A percentile compares a stretch with the other conserved stretches of the same genome.
phyloP scores from a whole-genome alignment of 1,139 yeast species.

The Scheffersomyces parashehatae region DNA sequence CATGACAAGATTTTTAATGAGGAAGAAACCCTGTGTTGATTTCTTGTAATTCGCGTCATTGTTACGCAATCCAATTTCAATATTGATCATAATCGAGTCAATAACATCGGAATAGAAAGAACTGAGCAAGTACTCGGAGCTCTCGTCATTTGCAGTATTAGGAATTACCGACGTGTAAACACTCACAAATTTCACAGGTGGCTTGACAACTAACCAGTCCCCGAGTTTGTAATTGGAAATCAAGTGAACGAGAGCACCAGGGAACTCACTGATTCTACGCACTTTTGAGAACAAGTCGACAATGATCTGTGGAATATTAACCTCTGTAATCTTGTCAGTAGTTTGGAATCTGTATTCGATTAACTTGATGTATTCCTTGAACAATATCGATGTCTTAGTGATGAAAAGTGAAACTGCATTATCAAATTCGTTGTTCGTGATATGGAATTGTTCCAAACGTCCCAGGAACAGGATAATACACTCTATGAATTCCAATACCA shows the following conservation, averaged over 20 bases:
- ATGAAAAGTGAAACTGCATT: constrained; percentile 9
- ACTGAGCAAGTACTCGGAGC: constrained; percentile 51
- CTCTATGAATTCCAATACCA: constrained; percentile 48
- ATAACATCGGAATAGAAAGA: constrained; percentile 72
- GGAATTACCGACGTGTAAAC: constrained; percentile 52
- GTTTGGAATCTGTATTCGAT: constrained; percentile 53
- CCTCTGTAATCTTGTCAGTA: constrained; percentile 57
- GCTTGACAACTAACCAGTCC: constrained; percentile 65
- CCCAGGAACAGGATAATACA: constrained; percentile 25
- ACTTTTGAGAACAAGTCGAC: constrained; percentile 65
- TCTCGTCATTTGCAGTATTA: constrained; percentile 31
- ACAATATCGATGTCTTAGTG: constrained; percentile 20
- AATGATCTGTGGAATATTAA: constrained; percentile 68
- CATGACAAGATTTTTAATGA: constrained; percentile 70
- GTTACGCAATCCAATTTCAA: constrained; percentile 56
- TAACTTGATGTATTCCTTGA: constrained; percentile 56
- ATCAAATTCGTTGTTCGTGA: constrained; percentile 12
- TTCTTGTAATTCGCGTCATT: constrained; percentile 38
- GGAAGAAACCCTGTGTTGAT: constrained; percentile 64
- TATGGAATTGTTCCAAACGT: constrained; percentile 13
- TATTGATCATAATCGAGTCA: constrained; percentile 65
- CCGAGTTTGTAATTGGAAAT: constrained; percentile 57
- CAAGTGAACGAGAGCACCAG: constrained; percentile 52
- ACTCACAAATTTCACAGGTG: constrained; percentile 51
- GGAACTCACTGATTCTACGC: constrained; percentile 64